phyloP scores from a whole-genome alignment of 306 rosid genomes.

The Leucaena leucocephala region DNA sequence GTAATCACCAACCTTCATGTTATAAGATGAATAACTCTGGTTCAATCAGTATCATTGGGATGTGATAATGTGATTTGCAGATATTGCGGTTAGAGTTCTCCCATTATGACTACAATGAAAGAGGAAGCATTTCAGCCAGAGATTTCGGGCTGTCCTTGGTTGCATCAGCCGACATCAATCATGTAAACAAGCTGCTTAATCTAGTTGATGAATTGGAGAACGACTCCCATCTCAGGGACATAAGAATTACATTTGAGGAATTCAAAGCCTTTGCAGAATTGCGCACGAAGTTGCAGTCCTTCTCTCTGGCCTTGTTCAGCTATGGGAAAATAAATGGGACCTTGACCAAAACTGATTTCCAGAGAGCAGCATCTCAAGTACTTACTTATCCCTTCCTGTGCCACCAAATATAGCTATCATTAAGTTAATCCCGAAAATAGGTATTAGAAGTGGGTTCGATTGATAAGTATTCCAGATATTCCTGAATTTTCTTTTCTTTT shows the following conservation, averaged over 20 bases:
- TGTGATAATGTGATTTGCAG: slow-evolving; percentile 41
- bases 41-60: background rate
- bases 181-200: slow-evolving; percentile 65
- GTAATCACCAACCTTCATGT: background rate
- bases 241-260: slow-evolving; percentile 59
- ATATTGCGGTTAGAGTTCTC: slow-evolving; percentile 71
- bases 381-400: slow-evolving; percentile 34
- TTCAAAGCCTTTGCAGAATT: slow-evolving; percentile 67
- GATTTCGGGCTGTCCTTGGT: slow-evolving; percentile 82
- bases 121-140: slow-evolving; percentile 68
- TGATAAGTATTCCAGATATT: background rate
- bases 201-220: slow-evolving; percentile 55
- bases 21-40: background rate
- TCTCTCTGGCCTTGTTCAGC: slow-evolving; percentile 76
- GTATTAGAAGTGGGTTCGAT: background rate
- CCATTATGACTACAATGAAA: slow-evolving; percentile 64
- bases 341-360: slow-evolving; percentile 71
- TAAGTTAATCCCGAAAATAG: background rate
- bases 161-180: slow-evolving; percentile 75
- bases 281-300: slow-evolving; percentile 58
- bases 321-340: slow-evolving; percentile 73
- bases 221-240: slow-evolving; percentile 39
- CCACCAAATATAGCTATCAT: background rate
- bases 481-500: background rate
- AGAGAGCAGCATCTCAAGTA: slow-evolving; percentile 84